phyloP scores from a whole-genome alignment of 1,139 yeast genomes.

The Suhomyces yuchorum region DNA sequence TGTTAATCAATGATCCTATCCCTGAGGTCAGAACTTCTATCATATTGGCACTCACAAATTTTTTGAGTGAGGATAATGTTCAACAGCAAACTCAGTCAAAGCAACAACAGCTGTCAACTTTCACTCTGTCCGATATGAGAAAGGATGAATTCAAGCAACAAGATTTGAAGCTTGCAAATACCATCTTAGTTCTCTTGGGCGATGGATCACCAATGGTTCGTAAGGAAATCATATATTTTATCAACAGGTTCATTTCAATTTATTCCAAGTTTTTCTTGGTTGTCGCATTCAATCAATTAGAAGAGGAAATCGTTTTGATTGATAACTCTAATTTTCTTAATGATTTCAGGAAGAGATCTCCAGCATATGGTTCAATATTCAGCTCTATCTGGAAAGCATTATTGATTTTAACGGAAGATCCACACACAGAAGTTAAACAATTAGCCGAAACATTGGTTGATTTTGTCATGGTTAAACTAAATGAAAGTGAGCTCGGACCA shows the following conservation, averaged over 20 bases:
- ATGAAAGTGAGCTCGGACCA: conserved; percentile 66
- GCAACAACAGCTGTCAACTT: conserved; percentile 37
- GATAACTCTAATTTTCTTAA: conserved; percentile 62
- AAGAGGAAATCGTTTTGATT: conserved; percentile 72
- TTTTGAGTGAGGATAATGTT: conserved; percentile 50
- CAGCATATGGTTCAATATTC: conserved; percentile 85
- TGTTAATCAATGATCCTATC: conserved; percentile 77
- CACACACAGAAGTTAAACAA: conserved; percentile 78
- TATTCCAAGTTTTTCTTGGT: conserved; percentile 78
- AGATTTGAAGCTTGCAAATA: conserved; percentile 54
- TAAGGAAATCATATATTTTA: conserved; percentile 77
- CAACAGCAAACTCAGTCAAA: conserved; percentile 19
- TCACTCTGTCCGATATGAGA: conserved; percentile 21
- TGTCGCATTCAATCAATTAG: conserved; percentile 83
- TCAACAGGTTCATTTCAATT: conserved; percentile 71
- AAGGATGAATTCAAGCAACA: conserved; percentile 55
- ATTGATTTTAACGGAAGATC: conserved; percentile 82
- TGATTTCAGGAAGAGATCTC: conserved; percentile 61
- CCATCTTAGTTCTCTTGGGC: conserved; percentile 53
- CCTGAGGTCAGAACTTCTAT: conserved; percentile 94
- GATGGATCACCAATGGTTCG: conserved; percentile 93
- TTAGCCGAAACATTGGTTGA: conserved; percentile 79
- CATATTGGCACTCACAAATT: conserved; percentile 71
- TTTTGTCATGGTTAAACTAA: conserved; percentile 64
- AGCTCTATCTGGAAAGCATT: conserved; percentile 87